These are phyloP conservation scores for Ophiosphaerella herpotricha DNA, from an alignment of 2,329 filamentous ascomycete genomes.

Conservation along the genomic window DNA sequence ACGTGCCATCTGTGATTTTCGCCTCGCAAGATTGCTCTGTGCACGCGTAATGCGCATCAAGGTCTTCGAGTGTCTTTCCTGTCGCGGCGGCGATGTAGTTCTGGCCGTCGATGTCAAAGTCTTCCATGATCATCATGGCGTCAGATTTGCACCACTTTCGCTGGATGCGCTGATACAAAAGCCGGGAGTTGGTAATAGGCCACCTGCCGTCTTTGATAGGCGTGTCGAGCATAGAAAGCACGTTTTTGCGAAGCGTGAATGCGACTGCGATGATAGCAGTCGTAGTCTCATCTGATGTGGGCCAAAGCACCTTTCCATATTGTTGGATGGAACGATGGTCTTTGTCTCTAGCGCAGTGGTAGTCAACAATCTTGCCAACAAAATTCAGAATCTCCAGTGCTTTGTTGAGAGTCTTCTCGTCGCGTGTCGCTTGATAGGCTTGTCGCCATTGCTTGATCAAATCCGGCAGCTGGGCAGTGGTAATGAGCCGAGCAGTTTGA, in stretches of 20 bases:
- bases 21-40: slow-evolving; percentile 16
- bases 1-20: slow-evolving; percentile 12
- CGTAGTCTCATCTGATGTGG: slow-evolving; percentile 13
- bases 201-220: slow-evolving; percentile 8
- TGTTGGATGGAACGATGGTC: slow-evolving; percentile 13
- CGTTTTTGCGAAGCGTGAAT: slow-evolving; percentile 13
- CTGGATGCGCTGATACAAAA: slow-evolving; percentile 13
- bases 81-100: slow-evolving; percentile 12
- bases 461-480: slow-evolving; percentile 10
- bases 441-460: slow-evolving; percentile 12
- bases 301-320: slow-evolving; percentile 15
- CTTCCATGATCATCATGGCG: slow-evolving; percentile 20
- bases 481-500: slow-evolving; percentile 12
- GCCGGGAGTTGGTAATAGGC: slow-evolving; percentile 13
- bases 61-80: slow-evolving; percentile 9
- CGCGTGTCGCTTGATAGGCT: slow-evolving; percentile 7
- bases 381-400: slow-evolving; percentile 7
- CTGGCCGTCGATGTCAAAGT: slow-evolving; percentile 18
- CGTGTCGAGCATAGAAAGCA: slow-evolving; percentile 9
- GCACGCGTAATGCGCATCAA: slow-evolving; percentile 14
- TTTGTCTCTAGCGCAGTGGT: slow-evolving; percentile 13
- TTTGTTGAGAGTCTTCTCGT: slow-evolving; percentile 5
- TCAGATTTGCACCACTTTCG: slow-evolving; percentile 18
- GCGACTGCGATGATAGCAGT: slow-evolving; percentile 14
- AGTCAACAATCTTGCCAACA: slow-evolving; percentile 13